These are phyloP conservation scores for Leccinum aurantiacum DNA, from an alignment of 768 basidiomycete species.

Conservation along the genomic window DNA sequence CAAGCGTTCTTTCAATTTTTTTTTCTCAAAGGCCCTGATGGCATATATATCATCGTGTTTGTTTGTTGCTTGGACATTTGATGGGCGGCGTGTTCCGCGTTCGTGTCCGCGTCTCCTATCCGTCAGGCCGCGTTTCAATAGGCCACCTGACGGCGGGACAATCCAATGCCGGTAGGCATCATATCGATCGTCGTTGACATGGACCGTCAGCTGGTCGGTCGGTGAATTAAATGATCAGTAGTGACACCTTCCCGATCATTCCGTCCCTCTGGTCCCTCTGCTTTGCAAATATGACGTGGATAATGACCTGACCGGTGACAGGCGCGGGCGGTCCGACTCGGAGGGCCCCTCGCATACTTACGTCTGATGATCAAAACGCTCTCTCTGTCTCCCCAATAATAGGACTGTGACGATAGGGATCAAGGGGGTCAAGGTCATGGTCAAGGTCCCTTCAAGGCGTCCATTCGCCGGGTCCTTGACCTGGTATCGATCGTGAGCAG, in stretches of 20 bases:
- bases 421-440: not conserved
- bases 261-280: not conserved
- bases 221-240: not conserved
- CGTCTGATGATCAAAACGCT: not conserved
- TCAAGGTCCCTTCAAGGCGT: not conserved
- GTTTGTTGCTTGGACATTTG: slow-evolving; percentile 6
- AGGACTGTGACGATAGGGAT: not conserved
- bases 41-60: not conserved
- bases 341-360: not conserved
- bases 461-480: not conserved
- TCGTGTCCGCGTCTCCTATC: not conserved
- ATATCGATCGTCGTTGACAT: not conserved
- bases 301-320: not conserved
- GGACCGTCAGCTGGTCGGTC: not conserved
- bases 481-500: not conserved
- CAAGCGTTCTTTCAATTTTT: not conserved
- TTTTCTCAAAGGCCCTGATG: not conserved
- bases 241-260: not conserved
- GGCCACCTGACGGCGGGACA: not conserved
- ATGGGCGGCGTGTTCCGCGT: not conserved
- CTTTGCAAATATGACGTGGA: not conserved
- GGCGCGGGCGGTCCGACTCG: not conserved
- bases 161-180: not conserved
- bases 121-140: not conserved
- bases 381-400: not conserved